Evolutionary conservation across 2,329 filamentous ascomycete genomes (phyloP).

Genomic region (Claviceps maximensis): DNA sequence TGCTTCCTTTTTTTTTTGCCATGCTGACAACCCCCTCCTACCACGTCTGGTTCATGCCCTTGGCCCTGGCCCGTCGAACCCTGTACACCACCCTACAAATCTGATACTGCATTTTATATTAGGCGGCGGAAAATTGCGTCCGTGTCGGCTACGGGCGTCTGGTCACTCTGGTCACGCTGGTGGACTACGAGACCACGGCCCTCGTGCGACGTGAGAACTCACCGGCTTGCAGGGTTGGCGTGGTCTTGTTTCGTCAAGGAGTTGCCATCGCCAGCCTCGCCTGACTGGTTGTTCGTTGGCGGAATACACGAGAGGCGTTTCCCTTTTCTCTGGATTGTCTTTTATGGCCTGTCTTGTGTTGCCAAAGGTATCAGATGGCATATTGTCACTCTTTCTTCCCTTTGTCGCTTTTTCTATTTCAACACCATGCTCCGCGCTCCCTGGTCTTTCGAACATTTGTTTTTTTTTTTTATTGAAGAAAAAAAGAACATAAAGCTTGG

Average conservation of each 20-base stretch:
- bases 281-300: not conserved
- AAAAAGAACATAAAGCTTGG: no score
- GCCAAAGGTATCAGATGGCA: not conserved
- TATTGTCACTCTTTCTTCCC: not conserved
- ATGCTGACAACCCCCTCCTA: not conserved
- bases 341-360: not conserved
- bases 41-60: not conserved
- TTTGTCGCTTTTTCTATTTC: not conserved
- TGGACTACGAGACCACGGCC: not conserved
- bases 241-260: not conserved
- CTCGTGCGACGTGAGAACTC: constrained; percentile 6
- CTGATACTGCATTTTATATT: not conserved
- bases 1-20: not conserved
- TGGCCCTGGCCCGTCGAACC: not conserved
- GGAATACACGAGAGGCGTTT: not conserved
- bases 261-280: constrained; percentile 1
- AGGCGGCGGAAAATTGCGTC: constrained; percentile 4
- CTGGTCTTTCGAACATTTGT: not conserved
- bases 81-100: not conserved
- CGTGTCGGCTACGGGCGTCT: not conserved
- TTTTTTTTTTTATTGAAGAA: no score
- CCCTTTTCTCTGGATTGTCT: not conserved
- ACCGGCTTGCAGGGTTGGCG: constrained; percentile 4
- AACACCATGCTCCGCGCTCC: not conserved
- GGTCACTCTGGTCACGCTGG: not conserved